These are phyloP conservation scores for Pterulicium gracile DNA, from an alignment of 1,284 basidiomycete genomes.

Conservation along the genomic window DNA sequence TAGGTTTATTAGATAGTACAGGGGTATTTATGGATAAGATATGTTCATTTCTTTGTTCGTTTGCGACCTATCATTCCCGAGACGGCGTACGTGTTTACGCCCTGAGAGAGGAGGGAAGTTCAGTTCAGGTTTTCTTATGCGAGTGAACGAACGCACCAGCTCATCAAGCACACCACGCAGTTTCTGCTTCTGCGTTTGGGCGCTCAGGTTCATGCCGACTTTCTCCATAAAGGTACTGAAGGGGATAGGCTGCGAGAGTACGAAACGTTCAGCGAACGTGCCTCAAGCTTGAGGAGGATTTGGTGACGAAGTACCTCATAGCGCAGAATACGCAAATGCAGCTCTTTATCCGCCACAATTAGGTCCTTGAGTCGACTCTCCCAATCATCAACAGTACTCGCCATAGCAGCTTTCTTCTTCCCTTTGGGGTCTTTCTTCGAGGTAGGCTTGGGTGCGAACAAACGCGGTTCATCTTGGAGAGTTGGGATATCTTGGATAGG, in stretches of 20 bases:
- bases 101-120: background rate
- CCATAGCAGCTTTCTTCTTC: constrained; percentile 11
- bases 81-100: background rate
- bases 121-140: background rate
- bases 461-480: background rate
- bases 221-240: constrained; percentile 41
- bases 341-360: constrained; percentile 31
- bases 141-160: background rate
- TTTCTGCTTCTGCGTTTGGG: constrained; percentile 1
- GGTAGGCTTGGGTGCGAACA: background rate
- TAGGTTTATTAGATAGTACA: background rate
- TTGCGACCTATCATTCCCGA: background rate
- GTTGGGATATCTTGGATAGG: constrained; percentile 2
- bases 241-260: constrained; percentile 40
- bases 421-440: background rate
- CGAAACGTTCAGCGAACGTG: background rate
- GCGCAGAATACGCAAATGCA: constrained; percentile 46
- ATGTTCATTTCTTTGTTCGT: background rate
- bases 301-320: constrained; percentile 38
- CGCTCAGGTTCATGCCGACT: constrained; percentile 13
- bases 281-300: constrained; percentile 1
- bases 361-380: constrained; percentile 26
- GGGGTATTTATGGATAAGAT: background rate
- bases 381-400: constrained; percentile 17
- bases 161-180: background rate